Conservation (phyloP, 805 yeast species). For the Ogataea pini region DNA sequence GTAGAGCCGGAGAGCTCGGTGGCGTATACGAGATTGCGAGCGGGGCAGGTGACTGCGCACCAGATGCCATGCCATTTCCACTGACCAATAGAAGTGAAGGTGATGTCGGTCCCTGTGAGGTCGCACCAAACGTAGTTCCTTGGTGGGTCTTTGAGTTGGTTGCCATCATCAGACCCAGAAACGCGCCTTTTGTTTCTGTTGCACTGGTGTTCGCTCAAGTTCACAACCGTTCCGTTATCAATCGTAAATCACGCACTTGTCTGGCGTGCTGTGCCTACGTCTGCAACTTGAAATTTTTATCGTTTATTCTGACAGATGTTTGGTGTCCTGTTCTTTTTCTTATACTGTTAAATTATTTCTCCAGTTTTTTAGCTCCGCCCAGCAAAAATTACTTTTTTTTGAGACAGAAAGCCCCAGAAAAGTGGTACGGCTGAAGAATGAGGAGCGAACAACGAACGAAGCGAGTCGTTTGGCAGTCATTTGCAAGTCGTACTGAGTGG, state of each 20-base stretch:
- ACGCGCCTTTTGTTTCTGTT: constrained; percentile 1
- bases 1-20: constrained; percentile 18
- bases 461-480: neutral
- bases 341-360: constrained; percentile 5
- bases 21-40: constrained; percentile 11
- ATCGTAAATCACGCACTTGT: neutral
- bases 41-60: neutral
- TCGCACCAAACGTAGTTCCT: neutral
- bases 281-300: neutral
- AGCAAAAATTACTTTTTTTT: neutral
- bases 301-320: neutral
- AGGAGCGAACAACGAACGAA: neutral
- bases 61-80: neutral
- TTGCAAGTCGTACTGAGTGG: too few relatives aligned
- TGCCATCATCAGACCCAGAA: constrained; percentile 4
- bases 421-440: neutral
- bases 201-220: constrained; percentile 1
- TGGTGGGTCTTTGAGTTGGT: constrained; percentile 5
- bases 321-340: constrained; percentile 1
- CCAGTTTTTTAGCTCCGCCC: constrained; percentile 2
- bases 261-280: neutral
- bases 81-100: neutral
- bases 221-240: neutral
- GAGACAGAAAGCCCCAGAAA: constrained; percentile 3
- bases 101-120: neutral